These are phyloP conservation scores for Phytophthora cryptogea DNA, from an alignment of 352 stramenopile genomes.

Conservation along the genomic window DNA sequence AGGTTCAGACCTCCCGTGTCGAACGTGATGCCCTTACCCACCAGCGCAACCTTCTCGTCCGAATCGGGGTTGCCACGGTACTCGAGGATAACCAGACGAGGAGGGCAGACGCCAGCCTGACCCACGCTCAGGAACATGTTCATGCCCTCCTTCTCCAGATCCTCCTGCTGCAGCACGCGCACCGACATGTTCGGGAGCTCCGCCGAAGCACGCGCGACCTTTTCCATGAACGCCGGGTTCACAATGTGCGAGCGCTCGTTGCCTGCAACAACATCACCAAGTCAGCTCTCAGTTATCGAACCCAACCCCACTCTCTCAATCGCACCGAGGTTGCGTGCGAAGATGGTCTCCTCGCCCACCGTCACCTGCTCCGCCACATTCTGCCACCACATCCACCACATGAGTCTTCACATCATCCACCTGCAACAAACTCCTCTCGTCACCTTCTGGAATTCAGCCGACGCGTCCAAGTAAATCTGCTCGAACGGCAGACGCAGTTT, in stretches of 20 bases:
- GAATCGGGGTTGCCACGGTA: slow-evolving; percentile 74
- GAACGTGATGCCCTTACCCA: slow-evolving; percentile 96
- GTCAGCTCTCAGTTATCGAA: background rate
- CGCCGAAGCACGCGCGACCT: slow-evolving; percentile 61
- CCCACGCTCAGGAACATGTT: slow-evolving; percentile 88
- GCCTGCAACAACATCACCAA: slow-evolving; percentile 22
- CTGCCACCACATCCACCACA: slow-evolving; percentile 22
- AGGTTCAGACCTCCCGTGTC: slow-evolving; percentile 96
- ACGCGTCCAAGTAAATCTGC: slow-evolving; percentile 63
- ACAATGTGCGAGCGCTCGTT: slow-evolving; percentile 84
- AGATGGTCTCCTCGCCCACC: slow-evolving; percentile 83
- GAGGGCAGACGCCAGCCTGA: slow-evolving; percentile 68
- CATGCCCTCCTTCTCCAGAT: slow-evolving; percentile 80
- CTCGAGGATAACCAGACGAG: slow-evolving; percentile 85
- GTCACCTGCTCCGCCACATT: slow-evolving; percentile 65
- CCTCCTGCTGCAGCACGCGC: slow-evolving; percentile 74
- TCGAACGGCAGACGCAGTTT: slow-evolving; percentile 73
- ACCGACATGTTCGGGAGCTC: slow-evolving; percentile 84
- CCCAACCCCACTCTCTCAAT: background rate
- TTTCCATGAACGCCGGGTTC: slow-evolving; percentile 82
- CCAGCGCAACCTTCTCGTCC: slow-evolving; percentile 76
- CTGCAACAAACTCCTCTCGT: background rate
- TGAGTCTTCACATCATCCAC: slow-evolving; percentile 2
- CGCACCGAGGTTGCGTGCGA: slow-evolving; percentile 79
- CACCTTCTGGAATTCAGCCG: slow-evolving; percentile 63